These are phyloP conservation scores for Talaromyces thailandensis DNA, from an alignment of 495 filamentous ascomycete species.

Conservation along the genomic window DNA sequence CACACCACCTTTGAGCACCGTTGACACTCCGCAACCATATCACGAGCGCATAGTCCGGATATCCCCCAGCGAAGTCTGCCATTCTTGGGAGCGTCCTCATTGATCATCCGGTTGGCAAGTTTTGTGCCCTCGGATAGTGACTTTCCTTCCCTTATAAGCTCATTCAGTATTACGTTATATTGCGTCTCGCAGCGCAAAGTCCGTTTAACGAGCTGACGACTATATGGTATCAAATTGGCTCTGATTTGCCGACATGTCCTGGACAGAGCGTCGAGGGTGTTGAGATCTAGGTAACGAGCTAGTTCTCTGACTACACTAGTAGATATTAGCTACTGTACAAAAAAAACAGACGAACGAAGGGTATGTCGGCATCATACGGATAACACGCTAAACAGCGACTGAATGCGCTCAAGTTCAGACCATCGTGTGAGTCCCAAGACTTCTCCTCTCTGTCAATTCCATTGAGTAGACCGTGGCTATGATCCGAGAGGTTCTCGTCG, in stretches of 20 bases:
- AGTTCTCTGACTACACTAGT: conserved; percentile 68
- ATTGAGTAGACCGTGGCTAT: conserved; percentile 10
- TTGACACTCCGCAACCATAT: conserved; percentile 76
- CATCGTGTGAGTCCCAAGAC: conserved; percentile 17
- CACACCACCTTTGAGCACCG: conserved; percentile 70
- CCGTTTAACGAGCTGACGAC: conserved; percentile 57
- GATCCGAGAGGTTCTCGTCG: neutral
- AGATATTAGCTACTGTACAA: conserved; percentile 3
- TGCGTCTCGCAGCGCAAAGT: conserved; percentile 76
- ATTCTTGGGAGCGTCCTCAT: conserved; percentile 18
- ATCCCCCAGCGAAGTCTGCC: conserved; percentile 51
- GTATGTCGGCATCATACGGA: conserved; percentile 53
- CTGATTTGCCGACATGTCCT: conserved; percentile 72
- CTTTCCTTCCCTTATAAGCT: conserved; percentile 25
- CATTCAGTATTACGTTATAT: conserved; percentile 31
- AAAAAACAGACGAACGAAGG: conserved; percentile 11
- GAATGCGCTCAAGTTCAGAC: conserved; percentile 61
- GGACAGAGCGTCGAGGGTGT: conserved; percentile 72
- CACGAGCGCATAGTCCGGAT: conserved; percentile 66
- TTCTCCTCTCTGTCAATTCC: conserved; percentile 11
- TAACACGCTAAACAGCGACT: conserved; percentile 79
- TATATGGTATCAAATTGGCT: conserved; percentile 64
- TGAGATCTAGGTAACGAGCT: conserved; percentile 68
- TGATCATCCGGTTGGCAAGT: conserved; percentile 26
- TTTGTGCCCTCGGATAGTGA: conserved; percentile 27